Evolutionary conservation across 1,139 yeast genomes (phyloP).

Genomic region (Geotrichum fermentans): DNA sequence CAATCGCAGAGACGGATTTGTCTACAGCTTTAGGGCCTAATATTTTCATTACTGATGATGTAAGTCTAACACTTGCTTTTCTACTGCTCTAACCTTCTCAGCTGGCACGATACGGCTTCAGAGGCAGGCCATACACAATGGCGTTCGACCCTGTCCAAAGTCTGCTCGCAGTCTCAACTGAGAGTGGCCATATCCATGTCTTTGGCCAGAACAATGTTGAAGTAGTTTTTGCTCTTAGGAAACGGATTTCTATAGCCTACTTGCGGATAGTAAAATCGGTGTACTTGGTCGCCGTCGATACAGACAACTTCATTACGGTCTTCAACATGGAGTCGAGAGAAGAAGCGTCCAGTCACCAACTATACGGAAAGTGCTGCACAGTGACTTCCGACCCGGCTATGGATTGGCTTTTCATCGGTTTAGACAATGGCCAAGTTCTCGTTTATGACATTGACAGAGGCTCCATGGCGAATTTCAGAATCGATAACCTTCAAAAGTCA

Average conservation of each 20-base stretch:
- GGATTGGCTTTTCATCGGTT: slow-evolving; percentile 81
- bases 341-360: slow-evolving; percentile 47
- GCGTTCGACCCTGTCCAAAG: slow-evolving; percentile 90
- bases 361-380: slow-evolving; percentile 60
- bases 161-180: slow-evolving; percentile 75
- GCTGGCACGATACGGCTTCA: slow-evolving; percentile 52
- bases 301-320: slow-evolving; percentile 52
- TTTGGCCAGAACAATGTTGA: slow-evolving; percentile 84
- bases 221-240: slow-evolving; percentile 47
- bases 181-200: slow-evolving; percentile 62
- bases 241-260: slow-evolving; percentile 49
- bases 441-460: slow-evolving; percentile 86
- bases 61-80: no score
- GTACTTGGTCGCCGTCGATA: slow-evolving; percentile 67
- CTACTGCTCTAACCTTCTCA: slow-evolving; percentile 29
- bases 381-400: slow-evolving; percentile 77
- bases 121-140: slow-evolving; percentile 55
- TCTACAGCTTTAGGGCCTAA: slow-evolving; percentile 37
- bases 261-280: slow-evolving; percentile 73
- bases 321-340: slow-evolving; percentile 63
- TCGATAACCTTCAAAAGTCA: slow-evolving; percentile 65
- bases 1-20: slow-evolving; percentile 33
- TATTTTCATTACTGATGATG: slow-evolving; percentile 36
- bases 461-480: slow-evolving; percentile 54
- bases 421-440: slow-evolving; percentile 66